These are phyloP conservation scores for Meyerozyma sp. DNA, from an alignment of 1,139 yeast species.

Conservation along the genomic window DNA sequence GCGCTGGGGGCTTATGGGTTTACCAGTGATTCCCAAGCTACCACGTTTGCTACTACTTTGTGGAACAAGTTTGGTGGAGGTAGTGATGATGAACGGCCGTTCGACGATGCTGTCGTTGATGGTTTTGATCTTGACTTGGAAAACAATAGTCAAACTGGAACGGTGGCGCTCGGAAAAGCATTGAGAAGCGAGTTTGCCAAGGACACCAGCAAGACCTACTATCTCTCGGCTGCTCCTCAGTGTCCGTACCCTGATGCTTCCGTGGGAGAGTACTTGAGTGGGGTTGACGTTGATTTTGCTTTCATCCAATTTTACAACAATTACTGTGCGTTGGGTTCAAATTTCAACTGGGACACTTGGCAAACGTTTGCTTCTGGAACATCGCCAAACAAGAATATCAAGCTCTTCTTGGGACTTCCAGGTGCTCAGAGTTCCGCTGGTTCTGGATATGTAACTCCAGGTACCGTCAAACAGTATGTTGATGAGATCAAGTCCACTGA, in stretches of 20 bases:
- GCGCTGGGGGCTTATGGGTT: constrained; percentile 80
- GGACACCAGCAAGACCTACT: constrained; percentile 58
- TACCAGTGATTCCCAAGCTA: constrained; percentile 54
- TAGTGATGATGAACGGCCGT: constrained; percentile 60
- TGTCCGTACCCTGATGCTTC: constrained; percentile 90
- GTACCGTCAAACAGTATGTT: constrained; percentile 5
- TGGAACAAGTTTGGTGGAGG: constrained; percentile 92
- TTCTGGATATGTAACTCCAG: constrained; percentile 6
- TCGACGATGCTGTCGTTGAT: constrained; percentile 47
- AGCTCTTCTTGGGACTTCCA: constrained; percentile 69
- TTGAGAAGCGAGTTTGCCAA: constrained; percentile 54
- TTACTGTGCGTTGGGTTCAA: constrained; percentile 56
- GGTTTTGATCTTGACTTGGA: constrained; percentile 47
- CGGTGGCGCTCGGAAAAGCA: constrained; percentile 54
- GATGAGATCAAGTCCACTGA: constrained; percentile 2
- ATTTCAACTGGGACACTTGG: constrained; percentile 89
- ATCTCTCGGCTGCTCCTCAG: constrained; percentile 92
- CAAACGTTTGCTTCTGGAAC: constrained; percentile 52
- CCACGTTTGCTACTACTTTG: constrained; percentile 62
- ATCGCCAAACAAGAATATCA: constrained; percentile 65
- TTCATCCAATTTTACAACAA: constrained; percentile 93
- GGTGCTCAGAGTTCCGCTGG: constrained; percentile 41
- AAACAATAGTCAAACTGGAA: constrained; percentile 45
- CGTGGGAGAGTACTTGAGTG: constrained; percentile 60
- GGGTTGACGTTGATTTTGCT: constrained; percentile 73